These are phyloP conservation scores for Fragaria nilgerrensis DNA, from an alignment of 306 rosid species.

Conservation along the genomic window DNA sequence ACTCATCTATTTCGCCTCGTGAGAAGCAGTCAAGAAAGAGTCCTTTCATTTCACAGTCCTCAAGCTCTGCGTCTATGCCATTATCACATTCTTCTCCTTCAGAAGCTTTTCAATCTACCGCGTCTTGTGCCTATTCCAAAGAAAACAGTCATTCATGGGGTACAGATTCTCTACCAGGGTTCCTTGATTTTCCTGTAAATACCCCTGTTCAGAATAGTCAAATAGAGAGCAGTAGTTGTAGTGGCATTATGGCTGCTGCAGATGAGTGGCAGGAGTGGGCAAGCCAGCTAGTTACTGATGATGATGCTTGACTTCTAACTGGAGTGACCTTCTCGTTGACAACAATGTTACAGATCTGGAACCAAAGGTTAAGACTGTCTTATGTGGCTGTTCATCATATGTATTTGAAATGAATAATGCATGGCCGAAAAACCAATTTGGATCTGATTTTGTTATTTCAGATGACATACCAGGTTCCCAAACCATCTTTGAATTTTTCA, in stretches of 20 bases:
- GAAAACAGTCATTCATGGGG: slow-evolving; percentile 69
- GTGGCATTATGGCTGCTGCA: slow-evolving; percentile 56
- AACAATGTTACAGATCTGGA: slow-evolving; percentile 61
- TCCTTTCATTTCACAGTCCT: slow-evolving; percentile 60
- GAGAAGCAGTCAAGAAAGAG: slow-evolving; percentile 48
- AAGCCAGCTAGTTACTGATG: slow-evolving; percentile 82
- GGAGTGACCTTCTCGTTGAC: slow-evolving; percentile 85
- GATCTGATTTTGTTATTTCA: slow-evolving; percentile 50
- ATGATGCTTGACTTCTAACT: slow-evolving; percentile 71
- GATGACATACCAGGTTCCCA: slow-evolving; percentile 58
- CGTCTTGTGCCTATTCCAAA: slow-evolving; percentile 48
- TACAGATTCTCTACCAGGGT: slow-evolving; percentile 65
- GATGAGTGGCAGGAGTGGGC: slow-evolving; percentile 99
- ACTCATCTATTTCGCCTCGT: slow-evolving; percentile 66
- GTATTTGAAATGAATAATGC: slow-evolving; percentile 30
- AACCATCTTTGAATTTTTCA: slow-evolving; percentile 46
- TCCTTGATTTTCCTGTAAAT: slow-evolving; percentile 72
- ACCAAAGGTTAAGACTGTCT: slow-evolving; percentile 63
- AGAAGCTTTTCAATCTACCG: slow-evolving; percentile 46
- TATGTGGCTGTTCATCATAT: slow-evolving; percentile 20
- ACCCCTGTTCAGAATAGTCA: slow-evolving; percentile 56
- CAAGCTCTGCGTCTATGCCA: slow-evolving; percentile 47
- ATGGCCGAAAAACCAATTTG: slow-evolving; percentile 18
- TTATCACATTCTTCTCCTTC: slow-evolving; percentile 57
- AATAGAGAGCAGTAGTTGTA: slow-evolving; percentile 63